phyloP scores from a whole-genome alignment of 2,329 filamentous ascomycete genomes.

The Colletotrichum sp. region DNA sequence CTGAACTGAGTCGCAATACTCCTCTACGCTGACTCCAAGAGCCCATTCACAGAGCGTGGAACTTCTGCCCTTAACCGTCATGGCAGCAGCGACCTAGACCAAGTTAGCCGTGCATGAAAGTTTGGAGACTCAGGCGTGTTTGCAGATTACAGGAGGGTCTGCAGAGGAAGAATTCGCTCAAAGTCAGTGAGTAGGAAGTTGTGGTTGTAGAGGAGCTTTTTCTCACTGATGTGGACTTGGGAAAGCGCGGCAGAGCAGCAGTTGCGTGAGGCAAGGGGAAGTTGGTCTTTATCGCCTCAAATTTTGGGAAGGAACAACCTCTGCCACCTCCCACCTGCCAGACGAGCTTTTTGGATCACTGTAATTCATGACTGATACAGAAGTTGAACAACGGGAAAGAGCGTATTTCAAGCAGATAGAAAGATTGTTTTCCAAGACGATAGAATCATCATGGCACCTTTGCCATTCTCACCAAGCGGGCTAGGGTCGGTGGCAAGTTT shows the following conservation, averaged over 20 bases:
- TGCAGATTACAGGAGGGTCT: not conserved
- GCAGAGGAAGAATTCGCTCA: not conserved
- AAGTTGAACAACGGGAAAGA: not conserved
- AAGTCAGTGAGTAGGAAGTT: not conserved
- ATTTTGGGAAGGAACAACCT: not conserved
- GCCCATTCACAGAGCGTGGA: slow-evolving; percentile 44
- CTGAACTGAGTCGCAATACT: slow-evolving; percentile 24
- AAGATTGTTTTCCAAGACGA: too few relatives aligned
- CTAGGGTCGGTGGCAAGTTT: not conserved
- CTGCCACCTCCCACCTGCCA: not conserved
- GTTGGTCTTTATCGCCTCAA: not conserved
- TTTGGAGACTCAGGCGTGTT: not conserved
- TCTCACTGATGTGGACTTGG: not conserved
- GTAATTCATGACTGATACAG: not conserved
- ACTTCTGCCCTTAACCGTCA: slow-evolving; percentile 14
- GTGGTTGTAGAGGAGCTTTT: not conserved
- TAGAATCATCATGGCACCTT: not conserved
- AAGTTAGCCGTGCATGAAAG: not conserved
- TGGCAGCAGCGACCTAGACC: not conserved
- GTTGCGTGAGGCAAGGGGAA: not conserved
- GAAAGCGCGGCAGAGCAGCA: not conserved
- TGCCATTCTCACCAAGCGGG: not conserved
- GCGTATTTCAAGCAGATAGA: not conserved
- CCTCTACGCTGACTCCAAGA: slow-evolving; percentile 39
- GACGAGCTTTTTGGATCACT: not conserved